Evolutionary conservation across 768 basidiomycete genomes (phyloP).

Genomic region (Russula lepida): DNA sequence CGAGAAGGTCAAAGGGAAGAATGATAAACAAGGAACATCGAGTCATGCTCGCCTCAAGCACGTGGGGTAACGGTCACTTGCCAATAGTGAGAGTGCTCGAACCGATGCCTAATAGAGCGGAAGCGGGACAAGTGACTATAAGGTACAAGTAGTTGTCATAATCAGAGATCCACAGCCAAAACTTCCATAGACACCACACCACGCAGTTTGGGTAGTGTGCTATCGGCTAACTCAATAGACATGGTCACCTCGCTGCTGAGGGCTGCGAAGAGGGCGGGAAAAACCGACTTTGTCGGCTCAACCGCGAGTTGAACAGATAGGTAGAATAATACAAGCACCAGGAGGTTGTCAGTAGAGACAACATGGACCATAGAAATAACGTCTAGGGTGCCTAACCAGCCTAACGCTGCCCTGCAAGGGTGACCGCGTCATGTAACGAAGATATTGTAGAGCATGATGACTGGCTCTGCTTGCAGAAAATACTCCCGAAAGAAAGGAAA

Average conservation of each 20-base stretch:
- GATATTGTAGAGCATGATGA: background rate
- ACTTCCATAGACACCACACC: background rate
- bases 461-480: background rate
- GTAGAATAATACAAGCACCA: background rate
- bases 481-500: background rate
- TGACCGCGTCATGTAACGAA: background rate
- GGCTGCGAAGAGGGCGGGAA: background rate
- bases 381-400: too few relatives aligned
- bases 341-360: background rate
- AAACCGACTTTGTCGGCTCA: background rate
- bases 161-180: background rate
- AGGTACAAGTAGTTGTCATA: background rate
- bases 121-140: background rate
- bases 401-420: background rate
- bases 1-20: background rate
- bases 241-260: background rate
- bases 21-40: background rate
- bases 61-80: background rate
- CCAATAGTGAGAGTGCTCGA: background rate
- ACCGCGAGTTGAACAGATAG: background rate
- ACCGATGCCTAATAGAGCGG: background rate
- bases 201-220: background rate
- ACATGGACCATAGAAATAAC: background rate
- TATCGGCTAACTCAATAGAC: background rate
- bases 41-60: background rate